Base-by-base conservation (phyloP, 495 filamentous ascomycete species). In the Neurospora sp. region DNA sequence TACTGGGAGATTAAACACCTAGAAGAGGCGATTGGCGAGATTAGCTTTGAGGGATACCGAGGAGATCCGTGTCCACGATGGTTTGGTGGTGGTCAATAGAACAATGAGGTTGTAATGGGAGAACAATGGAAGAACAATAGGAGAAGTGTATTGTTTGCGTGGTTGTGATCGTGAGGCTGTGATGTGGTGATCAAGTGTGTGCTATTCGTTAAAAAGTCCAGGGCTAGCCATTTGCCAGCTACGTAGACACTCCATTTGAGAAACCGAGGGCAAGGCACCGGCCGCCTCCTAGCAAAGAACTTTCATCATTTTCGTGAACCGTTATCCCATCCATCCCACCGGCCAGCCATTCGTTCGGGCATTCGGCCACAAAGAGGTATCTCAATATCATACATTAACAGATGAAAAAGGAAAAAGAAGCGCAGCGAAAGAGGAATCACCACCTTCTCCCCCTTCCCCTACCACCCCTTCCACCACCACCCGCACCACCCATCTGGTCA, bases 401-500 rank as follows among this genome's bases (percentile, higher is more conserved):
- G 3, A 34, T 15, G 19, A 0, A 19, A 62, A 62, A 19, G 0
- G 6, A 1, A 31, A 62, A 31, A 17, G 4, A 38, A 38, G 37
- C 9, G 37, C 9, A 38, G 37, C 9, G 37, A 9, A 31, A 31
- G 15, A 19, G 28, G 15, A 6, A 69, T 69, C 38, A 13, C 79
- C 81, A 79, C 72, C 81, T 77, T 59, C 80, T 75, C 9, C 82
- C 78, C 5, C 85, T 78, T 39, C 87, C 83, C 21, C 86, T 78
- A n/a, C 84, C 81, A 37, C 84, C 75, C 24, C 82, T 80, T 13
- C 81, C 86, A 37, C 81, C 79, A 69, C 81, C 81, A 31, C 79
- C 78, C 39, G 80, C 83, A 17, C 84, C 82, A 11, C 80, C 82
- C 84, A 89, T 89, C 73, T 88, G 86, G 74, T 87, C 89, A 71